A percentile compares a stretch with the other conserved stretches of the same genome.
Evolutionary conservation across 2,329 filamentous ascomycete genomes (phyloP).

Genomic region (Aspergillus sp.): DNA sequence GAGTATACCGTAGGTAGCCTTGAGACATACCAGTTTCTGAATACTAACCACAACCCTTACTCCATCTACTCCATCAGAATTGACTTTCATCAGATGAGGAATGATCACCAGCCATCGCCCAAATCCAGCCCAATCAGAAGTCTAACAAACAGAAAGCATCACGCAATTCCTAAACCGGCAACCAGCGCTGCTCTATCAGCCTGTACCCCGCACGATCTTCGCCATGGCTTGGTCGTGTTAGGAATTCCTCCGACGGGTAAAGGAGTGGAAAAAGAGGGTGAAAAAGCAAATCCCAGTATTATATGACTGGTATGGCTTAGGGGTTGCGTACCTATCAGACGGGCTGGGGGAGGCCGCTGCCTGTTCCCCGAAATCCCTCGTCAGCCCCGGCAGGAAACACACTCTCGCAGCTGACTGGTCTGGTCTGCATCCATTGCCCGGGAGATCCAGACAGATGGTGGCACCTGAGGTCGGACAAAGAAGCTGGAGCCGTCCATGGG

Average conservation of each 20-base stretch:
- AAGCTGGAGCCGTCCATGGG: too few species aligned
- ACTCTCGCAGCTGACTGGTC: neutral
- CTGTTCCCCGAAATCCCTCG: neutral
- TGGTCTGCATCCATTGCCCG: neutral
- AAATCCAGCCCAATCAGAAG: too few species aligned
- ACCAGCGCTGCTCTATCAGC: neutral
- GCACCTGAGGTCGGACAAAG: neutral
- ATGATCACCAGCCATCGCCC: neutral
- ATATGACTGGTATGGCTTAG: neutral
- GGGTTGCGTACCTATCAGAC: neutral
- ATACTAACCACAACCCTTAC: too few species aligned
- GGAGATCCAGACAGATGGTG: neutral
- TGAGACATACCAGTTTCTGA: too few species aligned
- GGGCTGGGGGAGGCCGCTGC: neutral
- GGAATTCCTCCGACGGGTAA: neutral
- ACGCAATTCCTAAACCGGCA: neutral
- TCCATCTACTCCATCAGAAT: too few species aligned
- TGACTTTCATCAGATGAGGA: neutral
- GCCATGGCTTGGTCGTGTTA: neutral
- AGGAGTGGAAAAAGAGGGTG: neutral
- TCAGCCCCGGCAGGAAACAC: neutral
- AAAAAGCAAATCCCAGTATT: neutral
- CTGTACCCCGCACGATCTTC: neutral
- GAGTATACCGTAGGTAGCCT: too few species aligned
- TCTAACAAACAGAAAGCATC: neutral